Percentiles rank a stretch among this genome's conserved stretches.
phyloP scores from a whole-genome alignment of 169 alveolate species.

The Sarcocystis neurona region DNA sequence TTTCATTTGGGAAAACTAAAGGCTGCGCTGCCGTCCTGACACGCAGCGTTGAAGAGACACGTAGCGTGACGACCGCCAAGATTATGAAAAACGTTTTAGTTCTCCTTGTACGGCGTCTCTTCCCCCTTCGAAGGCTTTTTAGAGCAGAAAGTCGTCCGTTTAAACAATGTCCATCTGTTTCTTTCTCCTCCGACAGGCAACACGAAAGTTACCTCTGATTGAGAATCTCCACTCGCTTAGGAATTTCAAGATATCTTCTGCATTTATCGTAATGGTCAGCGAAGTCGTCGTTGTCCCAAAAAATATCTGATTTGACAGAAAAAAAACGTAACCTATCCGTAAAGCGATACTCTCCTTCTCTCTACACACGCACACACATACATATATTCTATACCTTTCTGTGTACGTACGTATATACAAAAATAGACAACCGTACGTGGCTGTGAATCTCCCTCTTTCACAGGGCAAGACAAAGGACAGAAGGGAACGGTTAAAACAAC shows the following conservation, averaged over 20 bases:
- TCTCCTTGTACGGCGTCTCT: too few species aligned
- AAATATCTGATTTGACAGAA: slow-evolving; percentile 73
- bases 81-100: too few species aligned
- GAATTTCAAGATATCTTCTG: slow-evolving; percentile 80
- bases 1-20: too few species aligned
- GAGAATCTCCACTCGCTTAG: slow-evolving; percentile 82
- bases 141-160: background rate
- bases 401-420: too few species aligned
- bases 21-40: too few species aligned
- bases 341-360: too few species aligned
- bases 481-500: background rate
- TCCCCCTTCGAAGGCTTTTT: too few species aligned
- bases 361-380: background rate
- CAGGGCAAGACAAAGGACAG: background rate
- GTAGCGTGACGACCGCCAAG: too few species aligned
- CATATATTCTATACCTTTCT: too few species aligned
- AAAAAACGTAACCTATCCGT: background rate
- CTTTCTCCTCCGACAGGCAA: background rate
- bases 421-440: too few species aligned
- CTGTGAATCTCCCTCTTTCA: background rate
- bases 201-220: slow-evolving; percentile 76
- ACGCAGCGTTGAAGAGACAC: too few species aligned
- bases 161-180: background rate
- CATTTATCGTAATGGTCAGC: slow-evolving; percentile 79
- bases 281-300: slow-evolving; percentile 86